These are phyloP conservation scores for Grosmannia penicillata DNA, from an alignment of 2,329 filamentous ascomycete genomes.

Conservation along the genomic window DNA sequence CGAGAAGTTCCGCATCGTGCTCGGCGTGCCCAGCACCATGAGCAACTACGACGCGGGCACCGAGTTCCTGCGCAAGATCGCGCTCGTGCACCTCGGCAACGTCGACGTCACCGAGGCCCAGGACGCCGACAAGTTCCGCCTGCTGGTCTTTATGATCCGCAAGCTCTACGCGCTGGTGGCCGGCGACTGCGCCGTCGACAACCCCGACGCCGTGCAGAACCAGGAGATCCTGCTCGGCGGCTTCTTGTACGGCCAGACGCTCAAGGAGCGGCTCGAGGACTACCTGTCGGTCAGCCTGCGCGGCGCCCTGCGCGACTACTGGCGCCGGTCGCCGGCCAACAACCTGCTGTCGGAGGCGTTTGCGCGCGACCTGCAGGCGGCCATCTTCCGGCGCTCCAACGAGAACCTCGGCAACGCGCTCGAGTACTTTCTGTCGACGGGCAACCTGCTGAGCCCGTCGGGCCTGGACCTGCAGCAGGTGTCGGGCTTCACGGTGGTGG, in stretches of 20 bases:
- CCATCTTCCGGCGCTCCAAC: constrained; percentile 67
- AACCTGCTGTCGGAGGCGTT: constrained; percentile 70
- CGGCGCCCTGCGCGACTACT: constrained; percentile 38
- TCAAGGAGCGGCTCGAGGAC: constrained; percentile 91
- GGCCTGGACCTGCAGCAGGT: constrained; percentile 90
- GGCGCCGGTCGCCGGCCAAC: constrained; percentile 41
- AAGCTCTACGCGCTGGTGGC: constrained; percentile 90
- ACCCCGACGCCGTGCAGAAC: constrained; percentile 91
- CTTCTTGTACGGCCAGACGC: constrained; percentile 84
- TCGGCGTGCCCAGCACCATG: constrained; percentile 72
- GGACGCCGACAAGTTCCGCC: constrained; percentile 82
- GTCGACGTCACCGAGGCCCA: constrained; percentile 70
- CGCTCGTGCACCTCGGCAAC: constrained; percentile 82
- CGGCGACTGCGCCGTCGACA: constrained; percentile 84
- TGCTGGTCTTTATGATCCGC: constrained; percentile 89
- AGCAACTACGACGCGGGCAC: constrained; percentile 80
- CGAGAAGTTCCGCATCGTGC: constrained; percentile 76
- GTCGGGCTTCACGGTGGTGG: constrained; percentile 89
- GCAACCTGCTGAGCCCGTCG: constrained; percentile 80
- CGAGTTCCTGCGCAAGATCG: constrained; percentile 80
- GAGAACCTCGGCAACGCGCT: constrained; percentile 77
- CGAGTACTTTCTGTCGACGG: constrained; percentile 93
- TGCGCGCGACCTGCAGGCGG: constrained; percentile 60
- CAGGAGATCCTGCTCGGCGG: constrained; percentile 90
- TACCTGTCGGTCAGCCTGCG: constrained; percentile 49